Percentiles rank a stretch among this genome's conserved stretches.
Conservation (phyloP, 768 basidiomycete species). For the Mycena pura region DNA sequence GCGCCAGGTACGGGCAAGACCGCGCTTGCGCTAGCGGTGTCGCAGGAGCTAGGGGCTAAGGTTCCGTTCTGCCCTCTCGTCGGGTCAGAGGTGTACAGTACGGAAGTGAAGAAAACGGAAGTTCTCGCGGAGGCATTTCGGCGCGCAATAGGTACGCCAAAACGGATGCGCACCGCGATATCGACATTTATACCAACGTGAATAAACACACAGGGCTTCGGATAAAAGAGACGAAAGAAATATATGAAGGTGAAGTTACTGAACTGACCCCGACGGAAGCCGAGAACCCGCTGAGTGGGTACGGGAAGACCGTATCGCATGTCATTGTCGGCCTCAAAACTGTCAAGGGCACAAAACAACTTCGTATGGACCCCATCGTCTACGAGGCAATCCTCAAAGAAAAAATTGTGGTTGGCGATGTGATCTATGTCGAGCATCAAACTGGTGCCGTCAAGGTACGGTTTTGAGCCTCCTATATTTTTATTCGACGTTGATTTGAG, state of each 20-base stretch:
- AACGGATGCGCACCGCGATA: too few relatives aligned
- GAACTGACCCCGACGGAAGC: constrained; percentile 96
- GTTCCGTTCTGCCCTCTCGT: constrained; percentile 99
- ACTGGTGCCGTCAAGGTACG: constrained; percentile 93
- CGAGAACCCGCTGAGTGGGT: constrained; percentile 96
- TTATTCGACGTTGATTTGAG: background rate
- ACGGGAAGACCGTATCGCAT: constrained; percentile 99
- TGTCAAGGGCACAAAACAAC: constrained; percentile 90
- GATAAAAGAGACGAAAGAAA: constrained; percentile 99
- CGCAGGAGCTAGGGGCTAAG: constrained; percentile 92
- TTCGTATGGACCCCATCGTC: constrained; percentile 91
- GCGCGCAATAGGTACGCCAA: constrained; percentile 91
- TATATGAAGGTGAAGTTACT: constrained; percentile 98
- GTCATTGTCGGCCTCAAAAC: constrained; percentile 97
- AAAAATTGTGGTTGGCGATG: constrained; percentile 95
- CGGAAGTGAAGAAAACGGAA: constrained; percentile 99
- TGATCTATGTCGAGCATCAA: constrained; percentile 93
- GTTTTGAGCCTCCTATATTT: background rate
- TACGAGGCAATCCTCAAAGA: constrained; percentile 98
- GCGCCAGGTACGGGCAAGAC: constrained; percentile 99
- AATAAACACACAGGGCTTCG: constrained; percentile 74
- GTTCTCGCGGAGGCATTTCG: constrained; percentile 95
- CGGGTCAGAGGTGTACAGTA: constrained; percentile 94
- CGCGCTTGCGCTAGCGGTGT: constrained; percentile 92
- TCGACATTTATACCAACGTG: too few relatives aligned